A percentile compares a stretch with the other conserved stretches of the same genome.
These are phyloP conservation scores for Gomphus bonarii DNA, from an alignment of 1,284 basidiomycete species.

Conservation along the genomic window DNA sequence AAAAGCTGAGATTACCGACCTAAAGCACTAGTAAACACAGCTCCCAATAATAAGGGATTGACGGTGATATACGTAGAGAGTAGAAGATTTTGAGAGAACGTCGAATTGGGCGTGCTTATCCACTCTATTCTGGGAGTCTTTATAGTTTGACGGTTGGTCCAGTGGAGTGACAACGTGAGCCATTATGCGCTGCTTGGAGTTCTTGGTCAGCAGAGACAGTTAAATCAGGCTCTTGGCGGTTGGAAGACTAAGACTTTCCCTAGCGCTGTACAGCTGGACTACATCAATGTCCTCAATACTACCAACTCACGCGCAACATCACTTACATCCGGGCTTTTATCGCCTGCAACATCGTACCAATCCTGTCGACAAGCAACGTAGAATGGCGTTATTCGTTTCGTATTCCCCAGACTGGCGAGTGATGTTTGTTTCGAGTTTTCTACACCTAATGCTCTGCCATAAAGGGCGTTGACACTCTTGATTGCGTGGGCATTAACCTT, in stretches of 20 bases:
- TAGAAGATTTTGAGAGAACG: conserved; percentile 60
- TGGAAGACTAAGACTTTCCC: background rate
- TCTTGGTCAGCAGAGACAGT: background rate
- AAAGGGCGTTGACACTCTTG: conserved; percentile 57
- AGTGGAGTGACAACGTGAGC: conserved; percentile 77
- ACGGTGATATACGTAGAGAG: conserved; percentile 53
- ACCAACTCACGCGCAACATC: background rate
- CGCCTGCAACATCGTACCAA: background rate
- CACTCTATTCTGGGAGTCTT: conserved; percentile 77
- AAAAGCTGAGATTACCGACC: conserved; percentile 96
- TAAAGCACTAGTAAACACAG: conserved; percentile 22
- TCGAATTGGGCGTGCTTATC: conserved; percentile 65
- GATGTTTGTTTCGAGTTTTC: background rate
- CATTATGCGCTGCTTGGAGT: conserved; percentile 39
- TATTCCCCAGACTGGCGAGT: conserved; percentile 68
- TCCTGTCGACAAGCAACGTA: conserved; percentile 1
- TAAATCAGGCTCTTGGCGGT: background rate
- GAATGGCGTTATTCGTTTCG: conserved; percentile 33
- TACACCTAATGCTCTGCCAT: background rate
- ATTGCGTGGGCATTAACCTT: conserved; percentile 46
- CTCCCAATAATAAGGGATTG: background rate
- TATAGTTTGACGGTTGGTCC: conserved; percentile 92
- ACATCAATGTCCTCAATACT: background rate
- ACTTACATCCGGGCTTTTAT: background rate
- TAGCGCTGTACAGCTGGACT: background rate